Evolutionary conservation across 78 protist species (phyloP).

Genomic region (Diacronema lutheri): DNA sequence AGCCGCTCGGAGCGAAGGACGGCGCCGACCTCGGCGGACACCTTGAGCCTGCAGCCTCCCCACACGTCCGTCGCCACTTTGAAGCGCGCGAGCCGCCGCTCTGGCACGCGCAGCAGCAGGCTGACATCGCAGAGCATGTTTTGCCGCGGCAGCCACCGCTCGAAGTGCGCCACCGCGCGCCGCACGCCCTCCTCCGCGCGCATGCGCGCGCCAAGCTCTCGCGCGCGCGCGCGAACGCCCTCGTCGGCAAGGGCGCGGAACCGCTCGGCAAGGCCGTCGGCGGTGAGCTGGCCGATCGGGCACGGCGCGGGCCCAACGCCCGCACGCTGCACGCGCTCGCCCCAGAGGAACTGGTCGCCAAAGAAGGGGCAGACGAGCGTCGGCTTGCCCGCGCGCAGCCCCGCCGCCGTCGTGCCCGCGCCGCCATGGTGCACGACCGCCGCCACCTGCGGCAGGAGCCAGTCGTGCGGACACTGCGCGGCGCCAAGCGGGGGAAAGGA

Average conservation of each 20-base stretch:
- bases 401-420: constrained; percentile 77
- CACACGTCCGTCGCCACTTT: too few relatives aligned
- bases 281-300: background rate
- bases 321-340: background rate
- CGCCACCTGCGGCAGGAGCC: constrained; percentile 60
- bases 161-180: background rate
- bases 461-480: constrained; percentile 52
- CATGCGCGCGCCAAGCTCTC: background rate
- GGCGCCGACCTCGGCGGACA: too few relatives aligned
- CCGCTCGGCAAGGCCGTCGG: background rate
- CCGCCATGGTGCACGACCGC: constrained; percentile 77
- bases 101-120: background rate
- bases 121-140: background rate
- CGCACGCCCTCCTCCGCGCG: background rate
- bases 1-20: too few relatives aligned
- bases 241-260: background rate
- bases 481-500: too few relatives aligned
- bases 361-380: constrained; percentile 67
- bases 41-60: too few relatives aligned
- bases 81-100: too few relatives aligned
- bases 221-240: background rate
- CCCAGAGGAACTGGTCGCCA: constrained; percentile 45
- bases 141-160: background rate
- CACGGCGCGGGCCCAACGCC: background rate
- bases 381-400: constrained; percentile 56